A percentile compares a stretch with the other conserved stretches of the same genome.
Evolutionary conservation across 768 basidiomycete genomes (phyloP).

Genomic region (Roridomyces roridus): DNA sequence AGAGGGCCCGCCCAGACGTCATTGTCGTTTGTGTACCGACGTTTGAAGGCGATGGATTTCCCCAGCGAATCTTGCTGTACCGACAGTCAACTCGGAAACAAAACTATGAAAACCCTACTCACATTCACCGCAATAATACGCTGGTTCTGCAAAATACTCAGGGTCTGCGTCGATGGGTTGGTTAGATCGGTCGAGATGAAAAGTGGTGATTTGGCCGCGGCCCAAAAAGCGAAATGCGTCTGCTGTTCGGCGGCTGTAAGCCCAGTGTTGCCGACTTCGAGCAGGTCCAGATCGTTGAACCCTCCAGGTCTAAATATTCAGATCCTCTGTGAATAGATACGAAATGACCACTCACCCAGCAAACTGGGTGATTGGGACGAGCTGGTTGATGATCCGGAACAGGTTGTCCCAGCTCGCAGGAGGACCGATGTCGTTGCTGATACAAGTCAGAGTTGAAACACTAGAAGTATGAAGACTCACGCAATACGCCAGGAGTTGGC

Average conservation of each 20-base stretch:
- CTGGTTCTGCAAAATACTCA: conserved; percentile 46
- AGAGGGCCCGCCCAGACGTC: conserved; percentile 58
- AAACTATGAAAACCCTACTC: conserved; percentile 9
- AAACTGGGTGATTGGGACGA: too few relatives aligned
- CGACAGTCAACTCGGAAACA: neutral
- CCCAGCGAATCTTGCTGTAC: conserved; percentile 52
- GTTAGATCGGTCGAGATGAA: conserved; percentile 52
- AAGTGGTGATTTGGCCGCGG: conserved; percentile 56
- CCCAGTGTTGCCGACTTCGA: conserved; percentile 57
- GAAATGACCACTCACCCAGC: too few relatives aligned
- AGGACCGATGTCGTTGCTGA: too few relatives aligned
- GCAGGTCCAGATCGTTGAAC: conserved; percentile 53
- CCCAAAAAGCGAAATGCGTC: conserved; percentile 60
- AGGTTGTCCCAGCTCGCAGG: too few relatives aligned
- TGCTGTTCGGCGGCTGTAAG: conserved; percentile 49
- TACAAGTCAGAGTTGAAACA: too few relatives aligned
- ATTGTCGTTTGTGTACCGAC: conserved; percentile 55
- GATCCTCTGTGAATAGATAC: too few relatives aligned
- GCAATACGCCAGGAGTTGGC: conserved; percentile 60
- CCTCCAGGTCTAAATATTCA: conserved; percentile 1
- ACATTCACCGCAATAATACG: conserved; percentile 53
- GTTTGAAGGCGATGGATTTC: conserved; percentile 49
- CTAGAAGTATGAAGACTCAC: conserved; percentile 34
- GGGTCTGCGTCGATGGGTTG: conserved; percentile 36
- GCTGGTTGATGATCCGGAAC: too few relatives aligned